phyloP scores from a whole-genome alignment of 257 asterid genomes.

The Gentiana straminea region DNA sequence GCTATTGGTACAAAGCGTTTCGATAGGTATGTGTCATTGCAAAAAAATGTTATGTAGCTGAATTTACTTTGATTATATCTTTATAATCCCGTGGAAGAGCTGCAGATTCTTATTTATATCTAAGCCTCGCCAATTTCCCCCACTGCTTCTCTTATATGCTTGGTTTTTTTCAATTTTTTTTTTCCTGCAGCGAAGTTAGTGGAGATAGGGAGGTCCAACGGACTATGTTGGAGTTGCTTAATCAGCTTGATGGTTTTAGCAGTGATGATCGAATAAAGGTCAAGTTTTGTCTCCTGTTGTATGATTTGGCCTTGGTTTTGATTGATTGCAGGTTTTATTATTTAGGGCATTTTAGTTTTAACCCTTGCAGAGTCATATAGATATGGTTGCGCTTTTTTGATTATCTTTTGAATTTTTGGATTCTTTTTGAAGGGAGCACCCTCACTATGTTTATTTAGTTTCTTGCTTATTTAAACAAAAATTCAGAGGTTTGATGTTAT shows the following conservation, averaged over 20 bases:
- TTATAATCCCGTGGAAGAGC: too few species aligned
- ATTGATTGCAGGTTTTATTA: not conserved
- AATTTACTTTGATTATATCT: too few species aligned
- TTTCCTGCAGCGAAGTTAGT: slow-evolving; percentile 64
- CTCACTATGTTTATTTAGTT: too few species aligned
- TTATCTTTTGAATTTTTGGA: too few species aligned
- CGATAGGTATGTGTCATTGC: slow-evolving; percentile 38
- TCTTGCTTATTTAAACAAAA: not conserved
- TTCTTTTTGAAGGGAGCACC: too few species aligned
- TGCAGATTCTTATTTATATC: too few species aligned
- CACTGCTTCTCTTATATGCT: too few species aligned
- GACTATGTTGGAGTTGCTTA: slow-evolving; percentile 81
- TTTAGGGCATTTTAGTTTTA: not conserved
- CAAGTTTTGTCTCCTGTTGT: not conserved
- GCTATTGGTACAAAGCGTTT: slow-evolving; percentile 89
- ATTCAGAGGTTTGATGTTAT: not conserved
- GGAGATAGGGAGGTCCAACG: slow-evolving; percentile 90
- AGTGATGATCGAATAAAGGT: slow-evolving; percentile 86
- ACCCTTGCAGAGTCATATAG: too few species aligned
- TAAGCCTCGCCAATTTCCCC: too few species aligned
- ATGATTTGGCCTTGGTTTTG: not conserved
- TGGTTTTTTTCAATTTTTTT: not conserved
- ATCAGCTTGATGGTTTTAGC: slow-evolving; percentile 91
- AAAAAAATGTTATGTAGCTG: too few species aligned
- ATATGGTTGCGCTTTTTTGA: too few species aligned